Conservation (phyloP, 495 filamentous ascomycete species). For the Podospora pseudopauciseta region DNA sequence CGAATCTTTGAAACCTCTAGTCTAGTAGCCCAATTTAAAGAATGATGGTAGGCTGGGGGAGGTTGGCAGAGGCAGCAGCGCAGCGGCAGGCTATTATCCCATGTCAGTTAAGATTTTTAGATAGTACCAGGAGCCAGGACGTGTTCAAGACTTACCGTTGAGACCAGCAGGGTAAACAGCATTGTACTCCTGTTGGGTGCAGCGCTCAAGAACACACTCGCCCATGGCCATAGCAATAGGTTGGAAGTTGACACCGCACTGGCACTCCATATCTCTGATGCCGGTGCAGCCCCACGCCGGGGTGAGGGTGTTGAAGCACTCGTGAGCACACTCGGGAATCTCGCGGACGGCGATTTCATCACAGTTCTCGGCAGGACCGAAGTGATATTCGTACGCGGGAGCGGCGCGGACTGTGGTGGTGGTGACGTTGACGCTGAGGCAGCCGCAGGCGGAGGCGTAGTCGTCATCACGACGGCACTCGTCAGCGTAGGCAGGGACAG, state of each 20-base stretch:
- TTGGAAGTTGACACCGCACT: constrained; percentile 1
- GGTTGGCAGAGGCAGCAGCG: neutral
- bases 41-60: neutral
- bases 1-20: no score
- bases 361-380: neutral
- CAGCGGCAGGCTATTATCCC: neutral
- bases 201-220: neutral
- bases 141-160: neutral
- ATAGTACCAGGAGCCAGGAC: no score
- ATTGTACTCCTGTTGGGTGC: constrained; percentile 2
- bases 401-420: neutral
- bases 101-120: neutral
- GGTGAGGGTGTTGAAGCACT: neutral
- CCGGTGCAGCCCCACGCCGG: neutral
- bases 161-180: neutral
- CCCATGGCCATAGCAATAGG: neutral
- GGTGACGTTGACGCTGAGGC: neutral
- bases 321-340: neutral
- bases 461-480: neutral
- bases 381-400: neutral
- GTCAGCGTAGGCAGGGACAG: neutral
- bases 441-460: constrained; percentile 3
- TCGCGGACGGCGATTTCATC: neutral
- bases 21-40: neutral
- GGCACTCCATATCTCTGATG: neutral